Evolutionary conservation across 768 basidiomycete species (phyloP), one percentile per base, ranked within the genome.

Genomic region (Panellus pusillus): DNA sequence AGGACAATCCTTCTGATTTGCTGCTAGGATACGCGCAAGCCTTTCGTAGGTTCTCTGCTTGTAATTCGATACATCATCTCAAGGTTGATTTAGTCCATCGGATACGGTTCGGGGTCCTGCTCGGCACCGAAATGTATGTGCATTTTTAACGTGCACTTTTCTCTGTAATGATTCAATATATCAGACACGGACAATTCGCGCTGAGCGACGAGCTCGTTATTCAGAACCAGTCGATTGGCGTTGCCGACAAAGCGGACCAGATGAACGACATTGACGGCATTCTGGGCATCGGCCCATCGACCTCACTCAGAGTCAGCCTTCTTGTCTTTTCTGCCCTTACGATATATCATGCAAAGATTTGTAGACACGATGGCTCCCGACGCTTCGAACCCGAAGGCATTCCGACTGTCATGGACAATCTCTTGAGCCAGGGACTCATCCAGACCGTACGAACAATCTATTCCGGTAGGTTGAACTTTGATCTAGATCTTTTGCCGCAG

Each of bases 251-350:
- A 1, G 43, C 56, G 9, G 17, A 12, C 14, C 31, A 56, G 8
- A 60, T 60, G 58, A 13, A 52, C 27, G 47, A 47, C 14, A 64
- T 76, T 29, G 79, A 79, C 50, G 79, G 79, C 0, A 79, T 80
- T 54, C 41, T 81, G n/a, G 79, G 80, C 28, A 70, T 81, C 39
- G 81, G 80, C 81, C 81, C 12, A 60, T 62, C 17, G 66, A 59
- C 45, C 64, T 82, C 46, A 81, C 81, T 1, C 7, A 66, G 49
- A 73, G 72, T 47, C 70, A 66, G 46, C 62, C 46, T 48, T 18
- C n/a, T 55, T 19, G 12, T 29, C 13, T 31, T 55, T 32, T n/a
- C 20, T 32, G 6, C 20, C 45, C 15, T 46, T 9, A 39, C 24
- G 24, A 24, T 24, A 24, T 9, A 43, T 9, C 41, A 24, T 5